These are phyloP conservation scores for Sarcodon sp. DNA, from an alignment of 768 basidiomycete species.

Conservation along the genomic window DNA sequence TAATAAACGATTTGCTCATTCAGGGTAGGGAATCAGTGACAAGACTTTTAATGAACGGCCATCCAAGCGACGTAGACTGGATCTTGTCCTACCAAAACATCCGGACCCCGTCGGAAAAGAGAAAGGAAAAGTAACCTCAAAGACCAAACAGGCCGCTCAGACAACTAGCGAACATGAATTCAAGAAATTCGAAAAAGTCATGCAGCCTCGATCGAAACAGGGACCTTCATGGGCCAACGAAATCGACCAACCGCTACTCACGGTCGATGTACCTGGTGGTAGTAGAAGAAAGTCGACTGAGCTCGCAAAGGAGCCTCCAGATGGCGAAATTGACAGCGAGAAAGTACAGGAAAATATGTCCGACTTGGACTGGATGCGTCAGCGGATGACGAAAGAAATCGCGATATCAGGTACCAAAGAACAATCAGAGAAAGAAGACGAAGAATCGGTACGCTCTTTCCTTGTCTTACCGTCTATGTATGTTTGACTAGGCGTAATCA, in stretches of 20 bases:
- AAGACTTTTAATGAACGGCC: background rate
- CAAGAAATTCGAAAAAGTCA: slow-evolving; percentile 62
- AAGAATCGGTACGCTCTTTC: background rate
- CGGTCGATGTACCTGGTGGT: slow-evolving; percentile 1
- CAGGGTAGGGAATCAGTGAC: background rate
- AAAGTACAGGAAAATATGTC: slow-evolving; percentile 26
- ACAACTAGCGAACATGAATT: slow-evolving; percentile 16
- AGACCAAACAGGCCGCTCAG: background rate
- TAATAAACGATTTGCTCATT: background rate
- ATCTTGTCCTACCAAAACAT: slow-evolving; percentile 3
- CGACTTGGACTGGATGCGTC: slow-evolving; percentile 68
- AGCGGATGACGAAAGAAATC: slow-evolving; percentile 29
- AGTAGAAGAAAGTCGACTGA: slow-evolving; percentile 9
- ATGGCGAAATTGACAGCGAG: background rate
- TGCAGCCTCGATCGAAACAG: slow-evolving; percentile 49
- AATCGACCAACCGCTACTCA: slow-evolving; percentile 1
- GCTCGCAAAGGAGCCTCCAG: background rate
- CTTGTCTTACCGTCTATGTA: background rate
- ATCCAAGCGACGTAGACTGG: slow-evolving; percentile 45
- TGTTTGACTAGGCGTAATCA: slow-evolving; percentile 4
- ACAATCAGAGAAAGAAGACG: slow-evolving; percentile 44
- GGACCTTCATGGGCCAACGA: slow-evolving; percentile 60
- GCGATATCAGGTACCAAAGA: slow-evolving; percentile 21
- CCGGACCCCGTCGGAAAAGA: background rate
- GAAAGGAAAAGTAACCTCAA: background rate